Conservation (phyloP, 495 filamentous ascomycete species). For the Patellaria atrata region DNA sequence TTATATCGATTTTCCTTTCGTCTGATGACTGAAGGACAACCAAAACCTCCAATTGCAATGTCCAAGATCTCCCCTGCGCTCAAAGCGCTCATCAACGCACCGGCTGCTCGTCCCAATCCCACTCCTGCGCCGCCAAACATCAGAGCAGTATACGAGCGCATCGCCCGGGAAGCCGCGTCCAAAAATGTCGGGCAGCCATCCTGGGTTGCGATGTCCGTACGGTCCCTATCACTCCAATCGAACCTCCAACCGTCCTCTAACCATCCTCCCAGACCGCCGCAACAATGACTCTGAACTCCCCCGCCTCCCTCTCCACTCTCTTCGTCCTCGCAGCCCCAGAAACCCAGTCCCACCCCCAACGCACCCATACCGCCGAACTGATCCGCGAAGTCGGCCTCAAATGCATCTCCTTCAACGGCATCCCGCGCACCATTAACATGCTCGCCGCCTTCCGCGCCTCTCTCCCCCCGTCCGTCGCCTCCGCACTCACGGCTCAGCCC, state of each 20-base stretch:
- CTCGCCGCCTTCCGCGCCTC: conserved; percentile 48
- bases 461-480: conserved; percentile 35
- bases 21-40: too few species aligned
- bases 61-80: conserved; percentile 52
- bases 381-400: conserved; percentile 72
- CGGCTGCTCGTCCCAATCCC: conserved; percentile 50
- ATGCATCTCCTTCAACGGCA: conserved; percentile 70
- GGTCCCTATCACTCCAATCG: conserved; percentile 16
- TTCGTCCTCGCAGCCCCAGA: too few species aligned
- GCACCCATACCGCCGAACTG: conserved; percentile 55
- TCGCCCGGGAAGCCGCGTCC: conserved; percentile 38
- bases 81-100: conserved; percentile 57
- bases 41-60: too few species aligned
- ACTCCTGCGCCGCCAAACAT: conserved; percentile 48
- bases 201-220: conserved; percentile 52
- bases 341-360: too few species aligned
- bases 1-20: too few species aligned
- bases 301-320: conserved; percentile 44
- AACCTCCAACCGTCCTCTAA: background rate
- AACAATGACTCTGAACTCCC: conserved; percentile 64
- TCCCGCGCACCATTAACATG: conserved; percentile 67
- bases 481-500: conserved; percentile 32
- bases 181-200: conserved; percentile 43
- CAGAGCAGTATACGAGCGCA: conserved; percentile 41
- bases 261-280: conserved; percentile 41